phyloP scores from a whole-genome alignment of 1,284 basidiomycete species.

The Trichosporon inkin region DNA sequence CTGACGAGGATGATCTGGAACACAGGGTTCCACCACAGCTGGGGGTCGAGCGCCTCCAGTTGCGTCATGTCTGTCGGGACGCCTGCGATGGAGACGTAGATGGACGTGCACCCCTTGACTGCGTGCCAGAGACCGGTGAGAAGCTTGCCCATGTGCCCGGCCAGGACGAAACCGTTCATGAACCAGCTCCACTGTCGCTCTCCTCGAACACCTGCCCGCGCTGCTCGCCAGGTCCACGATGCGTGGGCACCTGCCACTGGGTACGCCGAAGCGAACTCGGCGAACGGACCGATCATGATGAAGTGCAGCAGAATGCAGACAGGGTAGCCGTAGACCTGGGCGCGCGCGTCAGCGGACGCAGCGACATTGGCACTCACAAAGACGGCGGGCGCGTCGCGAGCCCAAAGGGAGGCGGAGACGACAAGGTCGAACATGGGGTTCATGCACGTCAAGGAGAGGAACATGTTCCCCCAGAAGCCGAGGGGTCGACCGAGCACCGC shows the following conservation, averaged over 20 bases:
- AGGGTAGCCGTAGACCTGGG: conserved; percentile 44
- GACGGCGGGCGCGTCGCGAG: neutral
- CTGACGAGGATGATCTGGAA: conserved; percentile 9
- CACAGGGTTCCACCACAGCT: conserved; percentile 10
- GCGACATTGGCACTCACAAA: conserved; percentile 13
- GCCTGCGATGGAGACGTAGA: neutral
- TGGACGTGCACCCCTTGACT: neutral
- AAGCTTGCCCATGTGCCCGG: conserved; percentile 38
- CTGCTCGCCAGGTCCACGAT: conserved; percentile 46
- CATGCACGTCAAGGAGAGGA: conserved; percentile 10
- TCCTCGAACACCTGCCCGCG: conserved; percentile 39
- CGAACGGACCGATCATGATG: conserved; percentile 38
- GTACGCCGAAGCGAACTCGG: conserved; percentile 44
- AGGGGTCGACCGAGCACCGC: conserved; percentile 44
- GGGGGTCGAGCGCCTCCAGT: neutral
- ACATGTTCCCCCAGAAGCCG: conserved; percentile 46
- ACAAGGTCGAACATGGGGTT: conserved; percentile 9
- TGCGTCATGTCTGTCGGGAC: neutral
- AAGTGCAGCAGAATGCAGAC: conserved; percentile 35
- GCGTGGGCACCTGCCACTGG: conserved; percentile 47
- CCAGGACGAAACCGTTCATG: conserved; percentile 43
- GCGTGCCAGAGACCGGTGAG: neutral
- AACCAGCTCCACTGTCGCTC: conserved; percentile 46
- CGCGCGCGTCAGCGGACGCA: neutral
- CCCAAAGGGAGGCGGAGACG: neutral